phyloP scores from a whole-genome alignment of 1,139 yeast species.

The Hansenula sp. region DNA sequence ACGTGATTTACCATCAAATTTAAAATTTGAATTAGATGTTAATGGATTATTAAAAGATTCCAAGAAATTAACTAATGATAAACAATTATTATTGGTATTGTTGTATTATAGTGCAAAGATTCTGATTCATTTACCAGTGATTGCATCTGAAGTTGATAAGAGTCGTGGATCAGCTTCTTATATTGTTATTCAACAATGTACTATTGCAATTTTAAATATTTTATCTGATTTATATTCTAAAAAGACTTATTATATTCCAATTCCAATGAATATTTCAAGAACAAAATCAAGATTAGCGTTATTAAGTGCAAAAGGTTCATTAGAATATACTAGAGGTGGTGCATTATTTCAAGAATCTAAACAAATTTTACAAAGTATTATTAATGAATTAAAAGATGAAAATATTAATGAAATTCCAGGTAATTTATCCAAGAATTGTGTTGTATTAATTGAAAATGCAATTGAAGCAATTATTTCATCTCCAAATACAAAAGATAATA shows the following conservation, averaged over 20 bases:
- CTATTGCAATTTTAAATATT: constrained; percentile 60
- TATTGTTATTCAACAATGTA: constrained; percentile 71
- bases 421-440: constrained; percentile 51
- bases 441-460: constrained; percentile 52
- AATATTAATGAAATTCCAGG: constrained; percentile 55
- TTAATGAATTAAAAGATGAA: constrained; percentile 46
- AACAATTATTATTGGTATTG: constrained; percentile 56
- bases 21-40: constrained; percentile 63
- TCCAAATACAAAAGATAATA: constrained; percentile 4
- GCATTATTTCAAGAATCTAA: constrained; percentile 70
- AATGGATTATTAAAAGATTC: constrained; percentile 52
- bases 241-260: constrained; percentile 45
- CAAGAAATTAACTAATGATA: constrained; percentile 36
- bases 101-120: constrained; percentile 77
- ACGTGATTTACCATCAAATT: constrained; percentile 56
- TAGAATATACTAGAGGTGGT: constrained; percentile 84
- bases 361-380: constrained; percentile 43
- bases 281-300: constrained; percentile 65
- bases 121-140: constrained; percentile 73
- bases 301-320: constrained; percentile 70
- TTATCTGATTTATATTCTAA: constrained; percentile 44
- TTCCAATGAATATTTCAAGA: constrained; percentile 70
- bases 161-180: constrained; percentile 48
- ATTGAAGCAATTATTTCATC: constrained; percentile 43
- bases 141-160: constrained; percentile 39